Conservation (phyloP, 1,284 basidiomycete genomes). For the Flammula alnicola region DNA sequence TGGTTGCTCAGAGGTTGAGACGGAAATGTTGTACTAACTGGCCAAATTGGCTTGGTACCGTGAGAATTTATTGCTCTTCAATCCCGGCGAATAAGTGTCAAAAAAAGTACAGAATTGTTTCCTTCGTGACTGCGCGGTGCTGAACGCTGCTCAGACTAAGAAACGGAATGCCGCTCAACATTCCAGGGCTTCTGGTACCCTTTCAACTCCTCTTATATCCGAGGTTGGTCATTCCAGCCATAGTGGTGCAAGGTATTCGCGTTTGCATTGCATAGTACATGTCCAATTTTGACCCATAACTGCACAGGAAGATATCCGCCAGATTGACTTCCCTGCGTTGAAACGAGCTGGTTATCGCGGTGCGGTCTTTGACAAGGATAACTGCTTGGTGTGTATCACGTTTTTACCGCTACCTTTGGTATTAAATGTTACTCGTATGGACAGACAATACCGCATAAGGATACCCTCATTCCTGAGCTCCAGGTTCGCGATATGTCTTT, state of each 20-base stretch:
- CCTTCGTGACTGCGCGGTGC: too few species aligned
- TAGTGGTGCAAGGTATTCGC: conserved; percentile 71
- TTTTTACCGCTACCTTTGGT: neutral
- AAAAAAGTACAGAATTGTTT: too few species aligned
- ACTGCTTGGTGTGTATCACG: conserved; percentile 72
- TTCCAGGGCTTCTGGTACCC: conserved; percentile 78
- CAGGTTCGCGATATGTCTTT: conserved; percentile 41
- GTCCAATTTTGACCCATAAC: conserved; percentile 22
- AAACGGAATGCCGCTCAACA: conserved; percentile 84
- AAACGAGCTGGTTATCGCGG: conserved; percentile 81
- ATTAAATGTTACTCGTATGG: neutral
- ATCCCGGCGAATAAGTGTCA: too few species aligned
- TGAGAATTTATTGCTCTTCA: too few species aligned
- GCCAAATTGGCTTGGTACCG: too few species aligned
- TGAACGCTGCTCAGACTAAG: too few species aligned
- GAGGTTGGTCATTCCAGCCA: conserved; percentile 71
- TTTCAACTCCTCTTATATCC: conserved; percentile 78
- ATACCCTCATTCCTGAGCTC: conserved; percentile 75
- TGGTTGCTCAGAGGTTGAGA: neutral
- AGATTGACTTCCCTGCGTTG: conserved; percentile 85
- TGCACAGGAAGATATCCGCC: conserved; percentile 78
- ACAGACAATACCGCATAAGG: conserved; percentile 79
- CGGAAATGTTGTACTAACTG: too few species aligned
- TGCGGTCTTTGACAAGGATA: conserved; percentile 96
- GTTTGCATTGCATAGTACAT: neutral